Evolutionary conservation across 1,284 basidiomycete genomes (phyloP).

Genomic region (Puccinia coronata): DNA sequence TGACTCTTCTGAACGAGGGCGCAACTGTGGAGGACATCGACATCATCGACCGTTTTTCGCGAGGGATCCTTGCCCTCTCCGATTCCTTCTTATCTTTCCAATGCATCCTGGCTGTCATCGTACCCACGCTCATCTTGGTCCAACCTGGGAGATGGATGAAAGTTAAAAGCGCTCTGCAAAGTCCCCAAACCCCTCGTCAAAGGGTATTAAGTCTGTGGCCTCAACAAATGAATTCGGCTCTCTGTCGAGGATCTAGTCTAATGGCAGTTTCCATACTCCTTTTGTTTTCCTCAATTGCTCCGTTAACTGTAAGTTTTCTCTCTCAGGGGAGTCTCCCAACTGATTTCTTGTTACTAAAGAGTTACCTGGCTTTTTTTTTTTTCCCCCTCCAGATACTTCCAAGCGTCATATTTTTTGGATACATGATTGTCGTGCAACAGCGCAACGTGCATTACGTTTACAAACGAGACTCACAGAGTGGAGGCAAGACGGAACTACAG

Average conservation of each 20-base stretch:
- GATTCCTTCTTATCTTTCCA: constrained; percentile 31
- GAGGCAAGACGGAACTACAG: constrained; percentile 25
- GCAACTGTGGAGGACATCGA: background rate
- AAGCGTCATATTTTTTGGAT: constrained; percentile 36
- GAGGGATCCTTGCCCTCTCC: constrained; percentile 8
- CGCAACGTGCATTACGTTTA: constrained; percentile 33
- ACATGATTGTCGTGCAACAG: constrained; percentile 32
- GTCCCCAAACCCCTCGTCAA: constrained; percentile 36
- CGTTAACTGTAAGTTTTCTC: constrained; percentile 18
- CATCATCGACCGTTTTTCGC: constrained; percentile 10
- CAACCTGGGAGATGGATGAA: constrained; percentile 25
- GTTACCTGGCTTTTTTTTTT: too few relatives aligned
- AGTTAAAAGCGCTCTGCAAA: constrained; percentile 4
- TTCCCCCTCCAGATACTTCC: constrained; percentile 12
- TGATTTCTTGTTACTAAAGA: background rate
- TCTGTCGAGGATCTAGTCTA: constrained; percentile 15
- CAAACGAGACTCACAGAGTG: constrained; percentile 18
- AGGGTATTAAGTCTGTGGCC: constrained; percentile 41
- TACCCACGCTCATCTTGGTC: constrained; percentile 27
- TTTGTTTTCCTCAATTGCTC: constrained; percentile 34
- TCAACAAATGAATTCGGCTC: constrained; percentile 14
- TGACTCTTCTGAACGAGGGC: background rate
- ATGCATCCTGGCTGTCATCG: constrained; percentile 22
- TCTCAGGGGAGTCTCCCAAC: too few relatives aligned
- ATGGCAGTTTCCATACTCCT: constrained; percentile 8